Percentiles rank a stretch among this genome's conserved stretches.
Conservation (phyloP, 306 rosid species). For the Vigna angularis region DNA sequence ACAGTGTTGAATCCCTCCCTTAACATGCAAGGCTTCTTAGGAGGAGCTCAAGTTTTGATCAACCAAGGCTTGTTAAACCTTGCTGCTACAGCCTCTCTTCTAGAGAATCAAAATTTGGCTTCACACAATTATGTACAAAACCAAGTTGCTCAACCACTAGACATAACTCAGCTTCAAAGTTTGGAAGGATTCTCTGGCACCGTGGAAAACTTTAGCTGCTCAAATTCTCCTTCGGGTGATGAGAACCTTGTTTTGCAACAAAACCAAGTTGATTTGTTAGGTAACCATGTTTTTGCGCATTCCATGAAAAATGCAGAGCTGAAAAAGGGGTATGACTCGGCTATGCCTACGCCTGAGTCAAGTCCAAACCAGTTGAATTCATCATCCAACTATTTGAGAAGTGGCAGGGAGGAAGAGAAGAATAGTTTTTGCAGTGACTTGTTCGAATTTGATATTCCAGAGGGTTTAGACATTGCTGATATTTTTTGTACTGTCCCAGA, state of each 20-base stretch:
- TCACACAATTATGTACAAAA: constrained; percentile 40
- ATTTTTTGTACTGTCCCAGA: constrained; percentile 37
- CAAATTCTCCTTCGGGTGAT: constrained; percentile 42
- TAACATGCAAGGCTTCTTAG: constrained; percentile 57
- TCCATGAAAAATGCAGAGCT: constrained; percentile 31
- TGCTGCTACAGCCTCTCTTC: constrained; percentile 48
- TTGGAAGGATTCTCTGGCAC: constrained; percentile 37
- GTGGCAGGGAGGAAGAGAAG: constrained; percentile 67
- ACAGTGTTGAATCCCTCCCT: constrained; percentile 60
- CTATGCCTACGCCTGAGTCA: constrained; percentile 62
- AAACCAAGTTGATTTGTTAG: constrained; percentile 44
- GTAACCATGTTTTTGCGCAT: constrained; percentile 34
- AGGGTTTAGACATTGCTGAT: constrained; percentile 61
- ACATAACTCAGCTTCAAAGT: constrained; percentile 42
- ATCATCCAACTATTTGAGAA: constrained; percentile 53
- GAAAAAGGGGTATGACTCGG: constrained; percentile 58
- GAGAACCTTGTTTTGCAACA: constrained; percentile 44
- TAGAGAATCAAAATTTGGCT: constrained; percentile 47
- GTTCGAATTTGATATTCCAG: constrained; percentile 76
- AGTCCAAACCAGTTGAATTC: constrained; percentile 67
- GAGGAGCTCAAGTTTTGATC: constrained; percentile 58
- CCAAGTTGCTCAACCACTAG: constrained; percentile 40
- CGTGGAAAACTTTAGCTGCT: constrained; percentile 35
- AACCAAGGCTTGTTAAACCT: constrained; percentile 62
- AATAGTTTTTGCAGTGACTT: constrained; percentile 67